Evolutionary conservation across 352 stramenopile genomes (phyloP).

Genomic region (Pythium utonaiense): DNA sequence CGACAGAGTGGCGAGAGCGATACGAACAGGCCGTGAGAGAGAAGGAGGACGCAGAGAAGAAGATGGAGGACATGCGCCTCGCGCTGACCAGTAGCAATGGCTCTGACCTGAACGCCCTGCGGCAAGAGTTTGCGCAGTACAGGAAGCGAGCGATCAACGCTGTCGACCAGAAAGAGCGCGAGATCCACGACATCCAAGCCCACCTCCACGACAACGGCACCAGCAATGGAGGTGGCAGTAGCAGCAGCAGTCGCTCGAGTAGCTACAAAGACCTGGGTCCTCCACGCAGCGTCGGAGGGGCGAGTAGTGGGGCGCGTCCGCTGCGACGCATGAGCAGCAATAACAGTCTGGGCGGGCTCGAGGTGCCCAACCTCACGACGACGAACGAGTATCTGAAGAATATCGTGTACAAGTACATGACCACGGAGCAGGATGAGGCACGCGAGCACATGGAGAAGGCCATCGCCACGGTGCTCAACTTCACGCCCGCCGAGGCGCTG

Average conservation of each 20-base stretch:
- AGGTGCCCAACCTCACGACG: constrained; percentile 73
- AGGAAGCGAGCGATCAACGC: constrained; percentile 72
- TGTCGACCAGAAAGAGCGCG: constrained; percentile 81
- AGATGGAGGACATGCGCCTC: constrained; percentile 59
- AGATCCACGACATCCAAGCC: constrained; percentile 64
- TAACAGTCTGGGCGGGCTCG: constrained; percentile 75
- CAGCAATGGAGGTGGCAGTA: constrained; percentile 22
- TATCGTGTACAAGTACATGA: constrained; percentile 91
- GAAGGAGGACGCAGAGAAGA: constrained; percentile 75
- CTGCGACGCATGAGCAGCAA: constrained; percentile 75
- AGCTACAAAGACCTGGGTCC: constrained; percentile 39
- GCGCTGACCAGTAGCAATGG: constrained; percentile 26
- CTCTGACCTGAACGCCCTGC: constrained; percentile 61
- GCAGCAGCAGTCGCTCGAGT: constrained; percentile 31
- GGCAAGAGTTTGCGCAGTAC: constrained; percentile 79
- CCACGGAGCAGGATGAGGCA: constrained; percentile 74
- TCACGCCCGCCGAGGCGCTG: constrained; percentile 60
- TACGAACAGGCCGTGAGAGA: constrained; percentile 75
- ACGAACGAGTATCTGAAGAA: constrained; percentile 90
- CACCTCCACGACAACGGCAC: constrained; percentile 46
- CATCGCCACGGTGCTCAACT: constrained; percentile 86
- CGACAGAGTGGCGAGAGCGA: constrained; percentile 81
- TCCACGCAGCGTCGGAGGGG: constrained; percentile 11
- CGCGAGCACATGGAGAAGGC: constrained; percentile 89
- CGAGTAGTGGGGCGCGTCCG: constrained; percentile 22